Percentiles rank a stretch among this genome's conserved stretches.
Evolutionary conservation across 345 rosid species (phyloP).

Genomic region (Rhodamnia argentea): DNA sequence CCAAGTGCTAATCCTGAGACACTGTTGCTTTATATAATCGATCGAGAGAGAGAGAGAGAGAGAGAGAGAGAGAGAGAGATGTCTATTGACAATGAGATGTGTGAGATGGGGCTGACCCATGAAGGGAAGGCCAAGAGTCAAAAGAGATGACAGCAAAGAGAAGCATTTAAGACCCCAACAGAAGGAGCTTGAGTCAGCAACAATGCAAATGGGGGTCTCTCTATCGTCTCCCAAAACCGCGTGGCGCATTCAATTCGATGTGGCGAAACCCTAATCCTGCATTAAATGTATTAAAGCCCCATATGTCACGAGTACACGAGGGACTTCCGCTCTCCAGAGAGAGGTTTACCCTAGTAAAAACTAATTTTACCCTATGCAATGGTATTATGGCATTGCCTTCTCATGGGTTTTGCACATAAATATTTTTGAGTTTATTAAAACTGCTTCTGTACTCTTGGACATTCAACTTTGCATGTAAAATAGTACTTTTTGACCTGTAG

Average conservation of each 20-base stretch:
- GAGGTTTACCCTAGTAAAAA: neutral
- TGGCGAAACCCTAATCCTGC: neutral
- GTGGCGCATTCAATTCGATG: neutral
- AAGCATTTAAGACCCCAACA: neutral
- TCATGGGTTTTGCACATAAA: neutral
- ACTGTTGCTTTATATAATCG: conserved; percentile 7
- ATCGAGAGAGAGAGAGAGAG: neutral
- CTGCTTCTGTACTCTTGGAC: neutral
- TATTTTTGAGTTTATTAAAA: no score
- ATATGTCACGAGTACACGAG: neutral
- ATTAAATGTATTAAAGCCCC: neutral
- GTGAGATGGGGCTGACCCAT: neutral
- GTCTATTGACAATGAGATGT: neutral
- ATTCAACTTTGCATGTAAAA: neutral
- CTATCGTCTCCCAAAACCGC: neutral
- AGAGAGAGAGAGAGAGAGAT: neutral
- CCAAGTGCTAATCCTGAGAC: neutral
- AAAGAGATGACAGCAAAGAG: neutral
- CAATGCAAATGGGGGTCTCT: neutral
- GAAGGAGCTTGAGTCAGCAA: neutral
- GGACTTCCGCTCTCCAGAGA: neutral
- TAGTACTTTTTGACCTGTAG: neutral
- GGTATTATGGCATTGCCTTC: neutral
- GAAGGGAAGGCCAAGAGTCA: neutral
- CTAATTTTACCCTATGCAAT: neutral